phyloP scores from a whole-genome alignment of 192 early-diverging fungal species.

The Coemansia sp. region DNA sequence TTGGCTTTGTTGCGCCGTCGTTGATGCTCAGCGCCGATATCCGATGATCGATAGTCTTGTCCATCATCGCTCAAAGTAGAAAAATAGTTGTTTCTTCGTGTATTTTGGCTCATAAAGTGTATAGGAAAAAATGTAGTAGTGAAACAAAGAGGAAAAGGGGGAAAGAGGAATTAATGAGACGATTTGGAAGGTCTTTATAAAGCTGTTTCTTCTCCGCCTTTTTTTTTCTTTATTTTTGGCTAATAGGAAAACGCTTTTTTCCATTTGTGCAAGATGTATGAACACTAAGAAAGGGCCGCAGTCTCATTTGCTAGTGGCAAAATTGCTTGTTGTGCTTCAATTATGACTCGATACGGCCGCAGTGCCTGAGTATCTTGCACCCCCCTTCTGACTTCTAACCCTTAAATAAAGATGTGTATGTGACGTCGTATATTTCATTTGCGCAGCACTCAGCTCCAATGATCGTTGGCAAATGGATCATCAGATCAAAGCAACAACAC shows the following conservation, averaged over 20 bases:
- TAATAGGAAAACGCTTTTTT: background rate
- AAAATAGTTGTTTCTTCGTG: background rate
- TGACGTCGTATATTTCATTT: background rate
- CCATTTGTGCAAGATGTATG: background rate
- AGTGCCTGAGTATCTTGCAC: too few species aligned
- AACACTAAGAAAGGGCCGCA: too few species aligned
- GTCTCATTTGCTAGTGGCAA: too few species aligned
- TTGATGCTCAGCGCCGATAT: conserved; percentile 20
- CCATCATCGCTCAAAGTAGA: conserved; percentile 9
- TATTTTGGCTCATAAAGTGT: background rate
- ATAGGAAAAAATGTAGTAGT: background rate
- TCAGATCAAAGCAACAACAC: too few species aligned
- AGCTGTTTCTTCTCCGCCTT: background rate
- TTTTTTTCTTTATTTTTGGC: background rate
- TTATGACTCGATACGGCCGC: too few species aligned
- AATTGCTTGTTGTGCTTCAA: too few species aligned
- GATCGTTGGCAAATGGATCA: too few species aligned
- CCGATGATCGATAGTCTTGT: conserved; percentile 21
- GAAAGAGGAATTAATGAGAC: background rate
- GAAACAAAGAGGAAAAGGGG: conserved; percentile 10
- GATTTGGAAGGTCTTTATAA: background rate
- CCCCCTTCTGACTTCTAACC: too few species aligned
- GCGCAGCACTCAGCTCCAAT: too few species aligned
- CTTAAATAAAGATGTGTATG: too few species aligned
- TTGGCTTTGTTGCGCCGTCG: background rate